phyloP scores from a whole-genome alignment of 352 stramenopile species.

The Phytophthora meadii region DNA sequence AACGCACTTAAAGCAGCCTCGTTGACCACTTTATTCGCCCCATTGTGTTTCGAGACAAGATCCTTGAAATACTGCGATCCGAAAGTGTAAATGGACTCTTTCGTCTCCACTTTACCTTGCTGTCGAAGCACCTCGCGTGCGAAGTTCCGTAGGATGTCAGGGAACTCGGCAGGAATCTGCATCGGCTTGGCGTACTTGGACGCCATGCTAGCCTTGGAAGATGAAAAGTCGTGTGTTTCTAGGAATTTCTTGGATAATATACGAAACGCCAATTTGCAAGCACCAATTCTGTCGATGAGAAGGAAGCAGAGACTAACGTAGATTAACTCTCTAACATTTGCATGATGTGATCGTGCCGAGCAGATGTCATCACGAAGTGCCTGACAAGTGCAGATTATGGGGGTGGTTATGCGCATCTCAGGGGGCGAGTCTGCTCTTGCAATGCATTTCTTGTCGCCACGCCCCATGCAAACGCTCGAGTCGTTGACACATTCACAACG shows the following conservation, averaged over 20 bases:
- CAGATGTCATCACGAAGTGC: slow-evolving; percentile 17
- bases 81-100: slow-evolving; percentile 83
- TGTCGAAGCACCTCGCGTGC: slow-evolving; percentile 82
- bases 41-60: slow-evolving; percentile 46
- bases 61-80: slow-evolving; percentile 77
- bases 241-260: slow-evolving; percentile 4
- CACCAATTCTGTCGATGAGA: slow-evolving; percentile 1
- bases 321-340: slow-evolving; percentile 14
- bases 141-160: slow-evolving; percentile 77
- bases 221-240: slow-evolving; percentile 25
- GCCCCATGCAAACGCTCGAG: slow-evolving; percentile 1
- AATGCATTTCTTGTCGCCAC: slow-evolving; percentile 20
- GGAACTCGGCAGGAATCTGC: slow-evolving; percentile 75
- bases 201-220: slow-evolving; percentile 48
- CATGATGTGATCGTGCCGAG: slow-evolving; percentile 8
- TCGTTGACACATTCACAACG: slow-evolving; percentile 15
- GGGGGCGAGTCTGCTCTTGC: slow-evolving; percentile 4
- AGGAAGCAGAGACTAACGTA: slow-evolving; percentile 6
- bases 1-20: slow-evolving; percentile 21
- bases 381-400: slow-evolving; percentile 24
- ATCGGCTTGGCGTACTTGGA: slow-evolving; percentile 88
- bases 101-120: slow-evolving; percentile 84
- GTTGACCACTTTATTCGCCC: slow-evolving; percentile 13
- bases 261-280: slow-evolving; percentile 17
- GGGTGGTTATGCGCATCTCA: slow-evolving; percentile 33